Evolutionary conservation across 2,329 filamentous ascomycete species (phyloP), one percentile per base, ranked within the genome.

Genomic region (Talaromyces funiculosus): DNA sequence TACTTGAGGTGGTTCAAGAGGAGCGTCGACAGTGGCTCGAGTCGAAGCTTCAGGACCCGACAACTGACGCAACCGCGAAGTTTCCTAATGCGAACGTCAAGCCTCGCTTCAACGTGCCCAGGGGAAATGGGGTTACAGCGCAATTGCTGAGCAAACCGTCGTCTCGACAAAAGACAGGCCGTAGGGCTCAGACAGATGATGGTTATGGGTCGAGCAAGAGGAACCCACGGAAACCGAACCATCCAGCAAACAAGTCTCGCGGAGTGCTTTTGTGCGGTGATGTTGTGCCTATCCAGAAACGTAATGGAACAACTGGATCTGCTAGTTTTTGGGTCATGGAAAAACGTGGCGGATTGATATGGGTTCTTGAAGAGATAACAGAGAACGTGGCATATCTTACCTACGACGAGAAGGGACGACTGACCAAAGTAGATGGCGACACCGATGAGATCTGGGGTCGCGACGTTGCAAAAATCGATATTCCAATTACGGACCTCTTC

Each of bases 251-350:
- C 67, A 92, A 90, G 65, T 95, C 91, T 24, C 84, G 92, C 67
- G 93, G 93, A 3, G 94, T 99, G 26, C 76, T 99, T 57, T 82
- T 99, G 1, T 99, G 94, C 67, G 94, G 94, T 45, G 94, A 99
- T 72, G 93, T 99, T n/a, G 91, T 99, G 18, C 94, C 94, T 0
- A 99, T 99, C 62, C 90, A 92, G 72, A 99, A 97, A 76, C 86
- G 94, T 63, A 96, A 99, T 69, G 94, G 94, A 3, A 85, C 88
- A 10, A 93, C 88, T 4, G 94, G 94, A 2, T 92, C 94, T 61
- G 94, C 94, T 38, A 97, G 92, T 75, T 79, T 99, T 40, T 99
- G 94, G 94, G 94, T 99, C 3, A 99, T 99, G 78, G 94, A 99
- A 75, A 99, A 99, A 75, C 85, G 88, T 53, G 87, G 91, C 57